Evolutionary conservation across 805 yeast genomes (phyloP).

Genomic region (Nakazawaea ambrosiae): DNA sequence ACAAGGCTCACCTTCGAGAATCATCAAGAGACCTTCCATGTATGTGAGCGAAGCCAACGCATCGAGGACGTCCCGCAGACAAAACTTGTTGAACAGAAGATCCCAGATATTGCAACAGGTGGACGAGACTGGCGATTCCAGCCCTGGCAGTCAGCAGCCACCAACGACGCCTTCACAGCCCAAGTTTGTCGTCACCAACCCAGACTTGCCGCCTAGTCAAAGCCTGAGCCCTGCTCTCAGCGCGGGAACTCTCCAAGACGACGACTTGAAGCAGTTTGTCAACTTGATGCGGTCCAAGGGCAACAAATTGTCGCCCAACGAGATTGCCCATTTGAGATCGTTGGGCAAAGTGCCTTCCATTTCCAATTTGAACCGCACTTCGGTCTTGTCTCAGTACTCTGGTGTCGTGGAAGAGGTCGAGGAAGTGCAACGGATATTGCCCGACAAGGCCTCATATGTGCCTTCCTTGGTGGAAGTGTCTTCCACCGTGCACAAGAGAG

Average conservation of each 20-base stretch:
- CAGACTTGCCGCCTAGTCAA: conserved; percentile 1
- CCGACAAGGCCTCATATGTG: conserved; percentile 16
- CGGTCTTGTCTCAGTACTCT: conserved; percentile 27
- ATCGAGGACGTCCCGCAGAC: conserved; percentile 6
- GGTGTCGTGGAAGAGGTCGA: conserved; percentile 31
- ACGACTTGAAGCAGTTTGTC: conserved; percentile 8
- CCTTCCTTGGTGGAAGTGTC: conserved; percentile 11
- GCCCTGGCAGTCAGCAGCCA: neutral
- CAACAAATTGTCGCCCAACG: conserved; percentile 2
- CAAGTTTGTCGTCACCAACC: conserved; percentile 11
- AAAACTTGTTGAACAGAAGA: conserved; percentile 7
- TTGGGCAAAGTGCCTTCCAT: conserved; percentile 5
- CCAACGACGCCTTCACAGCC: too few relatives aligned
- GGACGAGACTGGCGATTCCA: neutral
- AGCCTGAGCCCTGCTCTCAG: neutral
- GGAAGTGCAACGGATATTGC: conserved; percentile 25
- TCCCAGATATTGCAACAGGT: conserved; percentile 6
- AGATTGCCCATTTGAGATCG: conserved; percentile 2
- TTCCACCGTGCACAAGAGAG: conserved; percentile 14
- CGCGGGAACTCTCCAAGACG: neutral
- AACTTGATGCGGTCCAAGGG: conserved; percentile 6
- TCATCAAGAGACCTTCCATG: conserved; percentile 11
- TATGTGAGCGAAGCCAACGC: conserved; percentile 4
- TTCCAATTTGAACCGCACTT: conserved; percentile 15
- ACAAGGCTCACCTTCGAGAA: neutral